Percentiles rank a stretch among this genome's conserved stretches.
Conservation (phyloP, 2,329 filamentous ascomycete genomes). For the Paecilomyces dactylethromorphus region DNA sequence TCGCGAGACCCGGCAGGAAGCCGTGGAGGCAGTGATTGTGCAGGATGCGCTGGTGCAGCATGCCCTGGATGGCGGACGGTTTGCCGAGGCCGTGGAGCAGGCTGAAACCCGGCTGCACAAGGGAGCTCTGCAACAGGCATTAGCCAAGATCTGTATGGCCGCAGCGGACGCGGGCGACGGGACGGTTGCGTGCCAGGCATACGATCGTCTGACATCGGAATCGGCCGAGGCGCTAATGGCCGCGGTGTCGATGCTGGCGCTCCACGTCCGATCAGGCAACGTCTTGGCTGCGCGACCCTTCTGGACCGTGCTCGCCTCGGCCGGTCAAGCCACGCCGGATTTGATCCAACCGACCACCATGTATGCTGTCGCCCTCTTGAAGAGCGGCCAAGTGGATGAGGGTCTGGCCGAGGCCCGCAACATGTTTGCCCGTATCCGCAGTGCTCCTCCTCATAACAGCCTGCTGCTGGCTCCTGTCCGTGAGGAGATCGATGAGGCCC, state of each 20-base stretch:
- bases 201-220: conserved; percentile 51
- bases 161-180: conserved; percentile 75
- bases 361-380: conserved; percentile 83
- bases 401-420: conserved; percentile 70
- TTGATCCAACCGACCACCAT: conserved; percentile 86
- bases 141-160: conserved; percentile 66
- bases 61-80: conserved; percentile 63
- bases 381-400: conserved; percentile 75
- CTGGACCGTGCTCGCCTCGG: conserved; percentile 64
- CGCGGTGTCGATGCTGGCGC: conserved; percentile 79
- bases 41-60: conserved; percentile 72
- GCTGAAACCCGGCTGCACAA: conserved; percentile 56
- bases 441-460: conserved; percentile 47
- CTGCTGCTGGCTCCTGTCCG: conserved; percentile 49
- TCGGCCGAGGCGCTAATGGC: conserved; percentile 50
- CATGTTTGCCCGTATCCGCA: conserved; percentile 81
- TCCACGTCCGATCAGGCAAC: conserved; percentile 77
- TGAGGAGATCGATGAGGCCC: conserved; percentile 81
- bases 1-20: conserved; percentile 52
- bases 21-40: conserved; percentile 66
- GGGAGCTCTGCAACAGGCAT: conserved; percentile 53
- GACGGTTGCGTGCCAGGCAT: conserved; percentile 61
- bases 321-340: conserved; percentile 49
- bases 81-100: conserved; percentile 67
- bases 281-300: conserved; percentile 69